Evolutionary conservation across 2,329 filamentous ascomycete species (phyloP), one percentile per base, ranked within the genome.

Genomic region (Venturia asperata): DNA sequence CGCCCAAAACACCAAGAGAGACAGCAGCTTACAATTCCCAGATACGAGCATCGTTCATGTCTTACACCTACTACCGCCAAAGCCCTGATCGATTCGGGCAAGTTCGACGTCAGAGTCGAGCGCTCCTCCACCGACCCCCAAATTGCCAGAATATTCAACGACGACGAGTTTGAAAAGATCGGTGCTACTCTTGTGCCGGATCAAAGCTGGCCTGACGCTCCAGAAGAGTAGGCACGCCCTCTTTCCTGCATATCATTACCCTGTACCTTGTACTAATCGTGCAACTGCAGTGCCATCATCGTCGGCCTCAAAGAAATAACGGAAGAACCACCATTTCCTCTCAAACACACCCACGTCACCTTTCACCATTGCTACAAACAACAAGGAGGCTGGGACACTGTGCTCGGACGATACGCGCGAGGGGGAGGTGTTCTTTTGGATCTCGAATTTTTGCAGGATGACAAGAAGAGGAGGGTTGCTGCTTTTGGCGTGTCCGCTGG

Each of bases 361-460:
- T 78, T 78, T 69, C 74, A 74, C 17, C 76, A 78, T 67, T 77
- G 75, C 71, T 78, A 77, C 71, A 78, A 78, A 72, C 69, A 74
- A 67, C 76, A 78, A 68, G 75, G 69, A 66, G 76, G 75, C 49
- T 96, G 91, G 90, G 85, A 90, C 66, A 83, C 84, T 52, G 89
- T 91, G 6, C 85, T 96, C n/a, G 82, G 86, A 66, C 84, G 92
- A 65, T 97, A 92, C 76, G 83, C 89, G 37, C 83, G 85, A 30
- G 91, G 90, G 66, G 85, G 86, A 64, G 90, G 91, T 70, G 87
- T 85, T 0, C 84, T 97, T 17, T 85, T 92, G 66, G 92, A 97
- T 72, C 83, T 97, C 45, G 92, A 96, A 74, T 97, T 96, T 75
- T 81, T 97, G 45, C 84, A 85, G 47, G 88, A 95, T 70, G 84